Evolutionary conservation across 176 grass and related monocot genomes (phyloP), one percentile per base, ranked within the genome.

Genomic region (Stipa capillata): DNA sequence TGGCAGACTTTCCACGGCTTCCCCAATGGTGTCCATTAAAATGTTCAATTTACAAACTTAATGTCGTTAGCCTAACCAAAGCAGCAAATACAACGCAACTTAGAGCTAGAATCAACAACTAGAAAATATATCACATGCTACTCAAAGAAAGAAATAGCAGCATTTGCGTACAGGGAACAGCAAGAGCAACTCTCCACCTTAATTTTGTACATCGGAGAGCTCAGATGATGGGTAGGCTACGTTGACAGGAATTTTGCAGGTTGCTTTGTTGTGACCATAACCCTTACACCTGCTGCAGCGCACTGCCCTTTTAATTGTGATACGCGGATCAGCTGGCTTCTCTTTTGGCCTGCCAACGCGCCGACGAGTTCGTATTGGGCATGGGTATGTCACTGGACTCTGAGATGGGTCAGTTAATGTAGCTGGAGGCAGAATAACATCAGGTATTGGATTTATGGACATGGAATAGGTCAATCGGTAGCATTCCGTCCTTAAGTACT

Each of bases 261-360:
- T 99, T 32, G 87, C 84, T 68, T 99, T 99, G 61, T 99, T 99
- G 71, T 99, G 92, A 7, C 96, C 96, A 50, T 88, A 94, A 41
- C 72, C 88, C 67, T 95, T 86, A 42, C 96, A 99, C 54, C 73
- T 90, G 74, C 96, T 95, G 83, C 96, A 99, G 50, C 90, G 76
- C 42, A 92, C 82, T 20, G 87, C 90, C 63, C 88, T 86, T 82
- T 92, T 99, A 24, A 93, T 88, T 17, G 88, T 79, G 32, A 94
- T 95, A 32, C 92, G 84, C 25, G 96, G 92, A 83, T 99, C 90
- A 41, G 80, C 85, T 43, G 89, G 90, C 79, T 95, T 99, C 89
- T 92, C 92, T 76, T 94, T 99, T 1, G 96, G 92, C 59, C 92
- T 81, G 53, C 96, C 96, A 70, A 91, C 89, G 28, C 80, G 65